Evolutionary conservation across 2,329 filamentous ascomycete species (phyloP).

Genomic region (Aspergillus viridinutans): DNA sequence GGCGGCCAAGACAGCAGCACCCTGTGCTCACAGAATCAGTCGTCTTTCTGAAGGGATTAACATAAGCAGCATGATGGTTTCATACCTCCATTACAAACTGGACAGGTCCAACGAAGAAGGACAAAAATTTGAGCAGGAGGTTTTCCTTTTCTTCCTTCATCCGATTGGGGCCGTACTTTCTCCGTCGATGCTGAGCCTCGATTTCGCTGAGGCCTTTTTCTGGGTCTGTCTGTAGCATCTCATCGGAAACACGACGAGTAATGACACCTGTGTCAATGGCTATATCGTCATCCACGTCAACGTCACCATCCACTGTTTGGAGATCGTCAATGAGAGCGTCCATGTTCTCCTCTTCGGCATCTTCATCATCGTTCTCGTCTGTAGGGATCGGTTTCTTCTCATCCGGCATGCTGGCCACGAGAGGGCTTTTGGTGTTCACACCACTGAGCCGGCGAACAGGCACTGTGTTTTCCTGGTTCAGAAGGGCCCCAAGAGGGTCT

Average conservation of each 20-base stretch:
- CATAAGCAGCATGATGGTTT: background rate
- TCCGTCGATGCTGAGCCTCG: conserved; percentile 61
- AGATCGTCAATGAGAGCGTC: conserved; percentile 84
- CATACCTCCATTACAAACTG: conserved; percentile 90
- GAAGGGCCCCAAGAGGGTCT: background rate
- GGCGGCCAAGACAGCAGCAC: conserved; percentile 73
- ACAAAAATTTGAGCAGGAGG: conserved; percentile 72
- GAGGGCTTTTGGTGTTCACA: background rate
- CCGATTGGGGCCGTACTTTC: conserved; percentile 78
- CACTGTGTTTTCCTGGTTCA: background rate
- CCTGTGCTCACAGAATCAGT: conserved; percentile 38
- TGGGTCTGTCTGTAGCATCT: conserved; percentile 73
- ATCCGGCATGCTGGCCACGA: background rate
- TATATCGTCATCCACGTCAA: conserved; percentile 58
- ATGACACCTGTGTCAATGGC: conserved; percentile 49
- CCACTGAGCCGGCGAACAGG: background rate
- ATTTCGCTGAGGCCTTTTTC: conserved; percentile 66
- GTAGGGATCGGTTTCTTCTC: background rate
- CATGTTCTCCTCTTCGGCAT: conserved; percentile 78
- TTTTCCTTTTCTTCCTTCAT: conserved; percentile 93
- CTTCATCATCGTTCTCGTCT: conserved; percentile 46
- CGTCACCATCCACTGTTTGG: conserved; percentile 72
- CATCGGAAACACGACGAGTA: conserved; percentile 62
- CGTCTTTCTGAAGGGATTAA: background rate
- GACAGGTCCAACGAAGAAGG: conserved; percentile 83